Evolutionary conservation across 805 yeast species (phyloP), one percentile per base, ranked within the genome.

Genomic region (Wickerhamiella parazyma): DNA sequence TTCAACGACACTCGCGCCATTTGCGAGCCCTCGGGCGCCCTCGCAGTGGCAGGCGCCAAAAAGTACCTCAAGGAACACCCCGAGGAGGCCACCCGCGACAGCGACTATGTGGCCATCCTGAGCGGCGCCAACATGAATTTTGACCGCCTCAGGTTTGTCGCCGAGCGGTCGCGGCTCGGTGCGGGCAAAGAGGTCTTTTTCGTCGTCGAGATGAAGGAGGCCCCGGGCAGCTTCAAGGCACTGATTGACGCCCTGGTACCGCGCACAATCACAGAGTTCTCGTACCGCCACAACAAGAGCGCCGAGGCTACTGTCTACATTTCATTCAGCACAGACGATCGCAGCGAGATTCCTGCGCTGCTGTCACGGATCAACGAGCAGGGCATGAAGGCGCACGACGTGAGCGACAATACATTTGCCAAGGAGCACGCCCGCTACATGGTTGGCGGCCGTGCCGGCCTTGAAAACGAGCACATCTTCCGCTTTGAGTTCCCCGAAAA

Each of bases 111-210:
- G 33, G 89, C 96, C 6, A 71, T 91, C 18, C 68, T 91, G 45
- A 80, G 94, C 17, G 99, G 99, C 47, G 99, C 99, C 28, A 91
- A 91, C 64, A 87, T 91, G 94, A 89, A 93, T 66, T 91, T 91
- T 59, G 98, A 89, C 63, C 73, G 99, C 55, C 70, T 91, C 55
- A 73, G 99, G 60, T 91, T 91, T 62, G 96, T 91, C 17, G 76
- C 94, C 46, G 99, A 91, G 63, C 79, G 99, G 63, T 96, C 98
- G 11, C 93, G 84, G 41, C 71, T 91, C n/a, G 99, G 98, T 65
- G 97, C 89, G 61, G 98, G 97, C 45, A 83, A 80, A 53, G 99
- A 91, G 66, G 94, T 85, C 6, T 89, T 93, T 55, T 69, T 91
- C 70, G 75, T 82, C 38, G 85, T 87, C 14, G 78, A 85, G 36